Evolutionary conservation across 1,284 basidiomycete genomes (phyloP).

Genomic region (Melampsora americana): DNA sequence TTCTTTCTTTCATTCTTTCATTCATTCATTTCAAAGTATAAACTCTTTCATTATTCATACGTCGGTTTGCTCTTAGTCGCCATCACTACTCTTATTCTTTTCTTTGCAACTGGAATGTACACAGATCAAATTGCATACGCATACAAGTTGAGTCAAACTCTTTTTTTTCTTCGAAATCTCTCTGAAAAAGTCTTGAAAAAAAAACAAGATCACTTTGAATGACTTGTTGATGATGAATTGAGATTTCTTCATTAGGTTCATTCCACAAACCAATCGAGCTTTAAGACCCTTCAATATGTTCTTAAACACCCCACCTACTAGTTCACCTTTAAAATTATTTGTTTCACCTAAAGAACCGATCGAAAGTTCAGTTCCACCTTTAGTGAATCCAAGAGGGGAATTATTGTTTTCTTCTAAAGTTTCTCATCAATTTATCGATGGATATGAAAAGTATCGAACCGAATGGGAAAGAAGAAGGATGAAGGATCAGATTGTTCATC

Average conservation of each 20-base stretch:
- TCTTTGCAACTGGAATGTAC: conserved; percentile 96
- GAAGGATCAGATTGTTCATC: too few relatives aligned
- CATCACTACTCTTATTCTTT: conserved; percentile 77
- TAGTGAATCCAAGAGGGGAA: conserved; percentile 81
- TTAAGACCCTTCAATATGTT: conserved; percentile 93
- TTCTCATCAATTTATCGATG: conserved; percentile 74
- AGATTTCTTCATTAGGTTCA: conserved; percentile 61
- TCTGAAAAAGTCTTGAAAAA: too few relatives aligned
- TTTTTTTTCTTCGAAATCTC: background rate
- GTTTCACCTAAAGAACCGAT: background rate
- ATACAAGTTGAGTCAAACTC: conserved; percentile 61
- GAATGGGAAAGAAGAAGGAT: conserved; percentile 67
- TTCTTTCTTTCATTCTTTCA: background rate
- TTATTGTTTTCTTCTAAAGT: conserved; percentile 91
- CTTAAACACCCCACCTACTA: conserved; percentile 76
- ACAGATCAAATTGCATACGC: conserved; percentile 93
- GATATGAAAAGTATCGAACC: conserved; percentile 83
- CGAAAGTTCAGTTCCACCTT: background rate
- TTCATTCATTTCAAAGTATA: conserved; percentile 12
- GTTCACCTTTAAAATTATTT: conserved; percentile 25
- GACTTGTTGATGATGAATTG: too few relatives aligned
- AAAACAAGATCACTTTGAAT: too few relatives aligned
- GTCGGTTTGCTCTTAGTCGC: conserved; percentile 30
- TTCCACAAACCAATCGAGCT: conserved; percentile 89
- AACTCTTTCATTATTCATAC: conserved; percentile 35